phyloP scores from a whole-genome alignment of 23 red algal species.

The Gracilariopsis chorda region DNA sequence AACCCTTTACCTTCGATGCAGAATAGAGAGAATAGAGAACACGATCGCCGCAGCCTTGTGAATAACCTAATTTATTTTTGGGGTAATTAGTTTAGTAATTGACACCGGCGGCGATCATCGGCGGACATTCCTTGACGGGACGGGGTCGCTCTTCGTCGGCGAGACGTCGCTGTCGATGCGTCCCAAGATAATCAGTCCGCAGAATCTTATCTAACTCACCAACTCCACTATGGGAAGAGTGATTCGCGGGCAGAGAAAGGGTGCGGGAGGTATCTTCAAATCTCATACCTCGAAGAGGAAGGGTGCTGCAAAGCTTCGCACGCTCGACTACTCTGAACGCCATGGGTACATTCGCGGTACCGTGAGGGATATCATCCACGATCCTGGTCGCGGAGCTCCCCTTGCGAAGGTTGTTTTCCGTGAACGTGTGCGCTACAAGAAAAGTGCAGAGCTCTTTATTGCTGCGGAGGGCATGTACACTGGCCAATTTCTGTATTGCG shows the following conservation, averaged over 20 bases:
- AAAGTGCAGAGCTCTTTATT: constrained; percentile 83
- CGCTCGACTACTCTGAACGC: constrained; percentile 93
- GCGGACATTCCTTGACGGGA: background rate
- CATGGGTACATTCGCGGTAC: constrained; percentile 95
- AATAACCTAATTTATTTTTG: no score
- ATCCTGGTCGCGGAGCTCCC: constrained; percentile 95
- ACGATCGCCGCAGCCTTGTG: no score
- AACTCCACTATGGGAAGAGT: constrained; percentile 85
- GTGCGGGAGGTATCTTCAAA: constrained; percentile 96
- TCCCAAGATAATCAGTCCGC: no score
- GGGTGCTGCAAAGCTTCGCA: constrained; percentile 86
- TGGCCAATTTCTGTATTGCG: constrained; percentile 93
- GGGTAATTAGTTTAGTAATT: no score
- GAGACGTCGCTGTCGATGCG: no score
- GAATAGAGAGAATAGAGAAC: no score
- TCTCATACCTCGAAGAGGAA: constrained; percentile 94
- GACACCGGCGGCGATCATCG: background rate
- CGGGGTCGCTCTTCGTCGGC: no score
- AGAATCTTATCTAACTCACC: no score
- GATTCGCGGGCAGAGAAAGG: constrained; percentile 96
- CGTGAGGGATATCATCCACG: constrained; percentile 95
- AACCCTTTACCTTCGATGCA: no score
- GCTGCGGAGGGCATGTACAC: constrained; percentile 99
- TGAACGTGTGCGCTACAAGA: constrained; percentile 91
- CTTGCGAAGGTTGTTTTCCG: constrained; percentile 95